Percentiles rank a stretch among this genome's conserved stretches.
phyloP scores from a whole-genome alignment of 2,329 filamentous ascomycete genomes.

The Aurifilum marmelostoma region DNA sequence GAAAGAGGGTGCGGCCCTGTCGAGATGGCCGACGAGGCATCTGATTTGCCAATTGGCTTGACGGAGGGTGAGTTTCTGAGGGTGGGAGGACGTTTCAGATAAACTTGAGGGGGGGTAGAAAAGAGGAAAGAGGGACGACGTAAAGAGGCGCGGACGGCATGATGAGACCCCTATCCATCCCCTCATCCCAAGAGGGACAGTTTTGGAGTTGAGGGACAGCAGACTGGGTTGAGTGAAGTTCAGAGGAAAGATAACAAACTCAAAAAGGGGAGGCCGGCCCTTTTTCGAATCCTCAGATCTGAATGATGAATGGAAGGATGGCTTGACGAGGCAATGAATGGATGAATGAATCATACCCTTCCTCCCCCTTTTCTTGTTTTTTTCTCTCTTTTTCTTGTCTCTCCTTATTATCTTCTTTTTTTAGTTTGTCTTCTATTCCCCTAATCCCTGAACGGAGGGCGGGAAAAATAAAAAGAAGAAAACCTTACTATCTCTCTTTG shows the following conservation, averaged over 20 bases:
- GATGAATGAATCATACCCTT: background rate
- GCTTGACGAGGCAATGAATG: background rate
- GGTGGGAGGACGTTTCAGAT: conserved; percentile 18
- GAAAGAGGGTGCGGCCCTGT: background rate
- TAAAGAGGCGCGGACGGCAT: conserved; percentile 11
- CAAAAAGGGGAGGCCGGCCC: conserved; percentile 19
- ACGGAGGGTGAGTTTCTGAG: background rate
- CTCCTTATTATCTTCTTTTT: background rate
- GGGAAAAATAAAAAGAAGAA: background rate
- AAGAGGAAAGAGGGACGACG: background rate
- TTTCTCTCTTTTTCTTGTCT: background rate
- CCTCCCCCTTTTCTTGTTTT: too few species aligned
- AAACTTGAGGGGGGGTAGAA: conserved; percentile 10
- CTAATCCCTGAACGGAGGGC: background rate
- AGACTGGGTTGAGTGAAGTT: conserved; percentile 7
- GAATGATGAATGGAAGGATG: background rate
- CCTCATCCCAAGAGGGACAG: background rate
- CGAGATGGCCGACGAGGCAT: background rate
- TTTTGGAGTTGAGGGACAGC: background rate
- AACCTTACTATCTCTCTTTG: background rate
- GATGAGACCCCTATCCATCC: conserved; percentile 17
- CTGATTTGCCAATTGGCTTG: conserved; percentile 5
- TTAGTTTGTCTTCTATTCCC: background rate
- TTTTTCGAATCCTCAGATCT: background rate
- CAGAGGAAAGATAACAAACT: background rate